Conservation (phyloP, 2,329 filamentous ascomycete species). For the Microdochium trichocladiopsis region DNA sequence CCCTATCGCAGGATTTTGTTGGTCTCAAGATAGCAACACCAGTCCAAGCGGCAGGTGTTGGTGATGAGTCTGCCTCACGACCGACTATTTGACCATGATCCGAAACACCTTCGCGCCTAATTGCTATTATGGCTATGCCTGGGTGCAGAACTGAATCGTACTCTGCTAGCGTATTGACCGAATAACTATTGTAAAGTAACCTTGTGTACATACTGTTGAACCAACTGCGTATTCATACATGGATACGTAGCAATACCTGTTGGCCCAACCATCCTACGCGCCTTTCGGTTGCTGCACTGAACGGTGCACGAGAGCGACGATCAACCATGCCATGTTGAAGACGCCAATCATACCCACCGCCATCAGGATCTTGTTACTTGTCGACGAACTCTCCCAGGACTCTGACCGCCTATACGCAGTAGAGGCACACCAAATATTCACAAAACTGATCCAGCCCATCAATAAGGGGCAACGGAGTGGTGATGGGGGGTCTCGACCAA, state of each 20-base stretch:
- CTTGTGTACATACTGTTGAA: neutral
- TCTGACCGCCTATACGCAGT: neutral
- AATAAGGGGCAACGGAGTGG: neutral
- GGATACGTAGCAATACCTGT: neutral
- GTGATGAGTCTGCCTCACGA: neutral
- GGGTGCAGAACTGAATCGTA: neutral
- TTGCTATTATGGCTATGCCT: neutral
- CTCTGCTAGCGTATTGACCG: neutral
- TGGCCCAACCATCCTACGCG: neutral
- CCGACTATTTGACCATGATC: neutral
- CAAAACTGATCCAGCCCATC: neutral
- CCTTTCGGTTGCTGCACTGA: neutral
- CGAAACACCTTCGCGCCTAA: neutral
- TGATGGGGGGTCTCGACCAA: neutral
- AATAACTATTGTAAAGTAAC: neutral
- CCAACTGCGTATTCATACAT: neutral
- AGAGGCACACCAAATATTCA: neutral
- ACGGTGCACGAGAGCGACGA: neutral
- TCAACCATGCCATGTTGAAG: neutral
- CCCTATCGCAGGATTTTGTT: neutral
- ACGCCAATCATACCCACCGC: neutral
- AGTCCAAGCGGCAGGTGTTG: neutral
- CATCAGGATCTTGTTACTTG: neutral
- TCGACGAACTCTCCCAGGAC: neutral
- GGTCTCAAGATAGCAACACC: neutral